phyloP scores from a whole-genome alignment of 2,329 filamentous ascomycete genomes.

The Cyclaneusma minus region DNA sequence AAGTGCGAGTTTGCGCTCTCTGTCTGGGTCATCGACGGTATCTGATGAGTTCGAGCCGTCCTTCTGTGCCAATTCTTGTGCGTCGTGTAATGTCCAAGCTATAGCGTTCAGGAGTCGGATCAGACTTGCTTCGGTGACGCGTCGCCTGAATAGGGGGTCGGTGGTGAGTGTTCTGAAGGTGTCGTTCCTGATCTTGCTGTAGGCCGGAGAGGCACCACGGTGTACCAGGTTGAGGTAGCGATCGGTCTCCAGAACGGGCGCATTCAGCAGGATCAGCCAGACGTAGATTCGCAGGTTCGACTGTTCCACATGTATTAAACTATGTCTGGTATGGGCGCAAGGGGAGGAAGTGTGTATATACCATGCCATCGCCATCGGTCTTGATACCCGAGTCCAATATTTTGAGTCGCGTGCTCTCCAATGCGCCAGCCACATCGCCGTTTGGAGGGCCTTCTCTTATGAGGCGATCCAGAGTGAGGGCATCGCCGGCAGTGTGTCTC shows the following conservation, averaged over 20 bases:
- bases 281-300: conserved; percentile 88
- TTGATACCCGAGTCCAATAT: conserved; percentile 64
- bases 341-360: conserved; percentile 22
- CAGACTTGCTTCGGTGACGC: conserved; percentile 87
- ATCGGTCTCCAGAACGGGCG: conserved; percentile 71
- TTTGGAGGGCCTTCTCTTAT: conserved; percentile 67
- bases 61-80: conserved; percentile 31
- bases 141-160: conserved; percentile 88
- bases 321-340: conserved; percentile 2
- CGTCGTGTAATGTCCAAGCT: conserved; percentile 84
- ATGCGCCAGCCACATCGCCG: conserved; percentile 48
- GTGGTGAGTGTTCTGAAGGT: conserved; percentile 94
- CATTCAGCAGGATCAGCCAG: conserved; percentile 87
- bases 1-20: conserved; percentile 6
- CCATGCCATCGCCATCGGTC: conserved; percentile 69
- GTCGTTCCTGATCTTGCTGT: conserved; percentile 96
- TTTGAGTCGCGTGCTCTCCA: conserved; percentile 58
- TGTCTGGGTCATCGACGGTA: conserved; percentile 1
- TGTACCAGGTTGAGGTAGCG: conserved; percentile 82
- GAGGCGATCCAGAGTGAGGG: conserved; percentile 54
- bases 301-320: conserved; percentile 27
- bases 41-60: not conserved
- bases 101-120: conserved; percentile 90
- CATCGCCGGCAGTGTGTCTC: conserved; percentile 33
- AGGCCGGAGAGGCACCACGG: conserved; percentile 83